Percentiles rank a stretch among this genome's conserved stretches.
Conservation (phyloP, 805 yeast genomes). For the Alloascoidea hylecoeti region DNA sequence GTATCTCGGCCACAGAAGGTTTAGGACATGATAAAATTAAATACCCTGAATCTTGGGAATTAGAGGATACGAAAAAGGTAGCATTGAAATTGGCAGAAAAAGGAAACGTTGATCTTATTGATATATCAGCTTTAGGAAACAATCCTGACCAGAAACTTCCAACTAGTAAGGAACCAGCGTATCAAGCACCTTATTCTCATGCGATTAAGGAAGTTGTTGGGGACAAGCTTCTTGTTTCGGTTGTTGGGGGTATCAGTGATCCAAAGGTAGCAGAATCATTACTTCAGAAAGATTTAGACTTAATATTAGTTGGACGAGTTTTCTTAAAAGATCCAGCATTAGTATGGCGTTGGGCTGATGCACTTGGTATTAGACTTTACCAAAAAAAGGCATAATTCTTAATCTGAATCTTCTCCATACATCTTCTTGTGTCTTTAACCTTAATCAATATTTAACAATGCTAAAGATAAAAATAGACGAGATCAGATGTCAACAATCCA, state of each 20-base stretch:
- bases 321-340: constrained; percentile 37
- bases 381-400: too few relatives aligned
- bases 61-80: too few relatives aligned
- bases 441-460: too few relatives aligned
- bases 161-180: constrained; percentile 21
- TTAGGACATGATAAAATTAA: too few relatives aligned
- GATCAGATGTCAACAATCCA: too few relatives aligned
- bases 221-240: constrained; percentile 24
- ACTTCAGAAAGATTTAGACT: constrained; percentile 30
- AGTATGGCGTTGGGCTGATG: too few relatives aligned
- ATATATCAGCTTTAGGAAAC: constrained; percentile 41
- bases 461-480: too few relatives aligned
- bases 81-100: too few relatives aligned
- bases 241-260: constrained; percentile 29
- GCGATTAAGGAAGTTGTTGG: constrained; percentile 29
- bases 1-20: constrained; percentile 32
- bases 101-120: constrained; percentile 39
- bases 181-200: constrained; percentile 25
- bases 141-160: constrained; percentile 14
- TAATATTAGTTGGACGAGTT: constrained; percentile 29
- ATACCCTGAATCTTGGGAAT: too few relatives aligned
- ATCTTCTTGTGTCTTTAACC: too few relatives aligned
- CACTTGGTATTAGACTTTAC: too few relatives aligned
- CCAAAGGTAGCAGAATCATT: constrained; percentile 23
- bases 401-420: too few relatives aligned